phyloP scores from a whole-genome alignment of 208 protist genomes.

The Trypanosoma congolense region DNA sequence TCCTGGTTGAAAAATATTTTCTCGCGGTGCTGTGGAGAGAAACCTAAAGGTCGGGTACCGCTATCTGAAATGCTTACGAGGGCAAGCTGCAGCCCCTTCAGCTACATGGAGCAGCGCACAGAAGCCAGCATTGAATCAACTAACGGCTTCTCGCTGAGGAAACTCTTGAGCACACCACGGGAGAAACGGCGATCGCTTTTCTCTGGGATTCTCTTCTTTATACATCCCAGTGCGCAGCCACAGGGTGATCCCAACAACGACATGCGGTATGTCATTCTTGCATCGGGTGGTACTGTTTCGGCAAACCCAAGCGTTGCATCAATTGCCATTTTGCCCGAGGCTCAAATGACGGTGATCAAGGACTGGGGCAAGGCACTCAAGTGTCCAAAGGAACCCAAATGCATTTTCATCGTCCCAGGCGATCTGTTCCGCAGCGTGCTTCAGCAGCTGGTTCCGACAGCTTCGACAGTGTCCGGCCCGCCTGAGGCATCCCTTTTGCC shows the following conservation, averaged over 20 bases:
- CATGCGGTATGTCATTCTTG: constrained; percentile 45
- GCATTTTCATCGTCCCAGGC: constrained; percentile 44
- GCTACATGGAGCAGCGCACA: constrained; percentile 31
- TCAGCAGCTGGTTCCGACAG: constrained; percentile 33
- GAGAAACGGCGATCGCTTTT: constrained; percentile 45
- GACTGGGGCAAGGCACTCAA: constrained; percentile 4
- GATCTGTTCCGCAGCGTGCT: constrained; percentile 68
- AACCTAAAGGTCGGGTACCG: background rate
- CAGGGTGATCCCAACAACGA: constrained; percentile 71
- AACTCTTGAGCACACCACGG: constrained; percentile 25
- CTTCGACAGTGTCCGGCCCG: constrained; percentile 27
- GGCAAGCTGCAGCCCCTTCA: constrained; percentile 19
- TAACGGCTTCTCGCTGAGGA: constrained; percentile 48
- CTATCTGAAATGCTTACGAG: background rate
- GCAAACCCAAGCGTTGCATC: constrained; percentile 20
- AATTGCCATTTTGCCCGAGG: constrained; percentile 39
- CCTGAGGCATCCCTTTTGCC: background rate
- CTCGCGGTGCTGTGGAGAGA: constrained; percentile 8
- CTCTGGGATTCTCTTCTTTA: constrained; percentile 35
- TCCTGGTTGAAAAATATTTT: constrained; percentile 53
- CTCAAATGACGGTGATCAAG: constrained; percentile 23
- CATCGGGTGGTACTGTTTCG: constrained; percentile 50
- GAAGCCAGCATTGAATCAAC: constrained; percentile 43
- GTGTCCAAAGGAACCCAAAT: constrained; percentile 11
- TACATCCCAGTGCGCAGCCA: constrained; percentile 45